Conservation (phyloP, 2,329 filamentous ascomycete genomes). For the Arthroderma sp. region DNA sequence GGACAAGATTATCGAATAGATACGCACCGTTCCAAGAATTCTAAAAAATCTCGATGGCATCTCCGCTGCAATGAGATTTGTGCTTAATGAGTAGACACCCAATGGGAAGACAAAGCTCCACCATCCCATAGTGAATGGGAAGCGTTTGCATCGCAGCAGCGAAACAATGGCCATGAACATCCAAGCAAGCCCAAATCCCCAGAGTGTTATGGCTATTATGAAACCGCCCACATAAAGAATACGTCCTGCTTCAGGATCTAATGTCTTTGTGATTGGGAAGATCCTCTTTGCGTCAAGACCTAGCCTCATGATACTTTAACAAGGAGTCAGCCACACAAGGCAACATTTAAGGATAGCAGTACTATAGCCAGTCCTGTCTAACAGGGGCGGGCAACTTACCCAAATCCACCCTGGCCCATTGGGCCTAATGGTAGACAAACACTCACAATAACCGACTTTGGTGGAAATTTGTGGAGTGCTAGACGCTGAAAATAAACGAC, state of each 20-base stretch:
- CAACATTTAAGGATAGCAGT: background rate
- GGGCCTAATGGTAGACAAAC: conserved; percentile 56
- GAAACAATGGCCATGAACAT: conserved; percentile 27
- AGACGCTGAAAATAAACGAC: conserved; percentile 59
- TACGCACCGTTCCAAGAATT: conserved; percentile 38
- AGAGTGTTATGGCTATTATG: conserved; percentile 24
- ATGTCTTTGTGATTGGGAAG: conserved; percentile 21
- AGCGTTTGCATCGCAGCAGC: conserved; percentile 23
- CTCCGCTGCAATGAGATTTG: conserved; percentile 33
- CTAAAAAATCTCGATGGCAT: conserved; percentile 44
- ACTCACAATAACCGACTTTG: conserved; percentile 54
- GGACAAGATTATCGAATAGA: background rate
- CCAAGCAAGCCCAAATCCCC: conserved; percentile 29
- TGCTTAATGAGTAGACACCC: conserved; percentile 41
- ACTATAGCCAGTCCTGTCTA: background rate
- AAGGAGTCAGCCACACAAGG: background rate
- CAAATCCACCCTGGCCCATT: conserved; percentile 52
- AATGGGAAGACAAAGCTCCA: conserved; percentile 49
- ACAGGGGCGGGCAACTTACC: conserved; percentile 15
- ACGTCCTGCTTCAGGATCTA: conserved; percentile 20
- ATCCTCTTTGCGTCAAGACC: conserved; percentile 34
- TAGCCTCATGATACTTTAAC: conserved; percentile 32
- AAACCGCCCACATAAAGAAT: conserved; percentile 25
- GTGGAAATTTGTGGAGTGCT: conserved; percentile 53
- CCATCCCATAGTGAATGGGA: conserved; percentile 52